Conservation (phyloP, 345 rosid species). For the Salix udensis region DNA sequence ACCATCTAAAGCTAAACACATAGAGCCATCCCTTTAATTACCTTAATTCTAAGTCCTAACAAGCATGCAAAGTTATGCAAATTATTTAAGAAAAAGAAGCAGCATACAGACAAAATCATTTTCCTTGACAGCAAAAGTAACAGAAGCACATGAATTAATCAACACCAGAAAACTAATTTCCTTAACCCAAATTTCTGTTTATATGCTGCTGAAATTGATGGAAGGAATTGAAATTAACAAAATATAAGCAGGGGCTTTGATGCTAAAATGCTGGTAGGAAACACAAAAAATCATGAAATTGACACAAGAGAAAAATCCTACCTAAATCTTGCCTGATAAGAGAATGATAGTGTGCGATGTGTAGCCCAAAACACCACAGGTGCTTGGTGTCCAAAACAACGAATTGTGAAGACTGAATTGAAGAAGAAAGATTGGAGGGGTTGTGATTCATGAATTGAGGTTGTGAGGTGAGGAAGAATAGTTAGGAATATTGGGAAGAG, state of each 20-base stretch:
- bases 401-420: too few relatives aligned
- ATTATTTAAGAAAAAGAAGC: constrained; percentile 14
- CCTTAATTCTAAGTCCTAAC: neutral
- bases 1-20: neutral
- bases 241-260: neutral
- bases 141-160: constrained; percentile 7
- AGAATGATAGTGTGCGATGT: too few relatives aligned
- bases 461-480: too few relatives aligned
- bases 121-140: neutral
- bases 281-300: neutral
- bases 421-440: too few relatives aligned
- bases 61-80: constrained; percentile 10
- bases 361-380: too few relatives aligned
- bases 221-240: neutral
- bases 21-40: neutral
- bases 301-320: neutral
- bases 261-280: neutral
- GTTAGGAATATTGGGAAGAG: too few relatives aligned
- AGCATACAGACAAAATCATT: constrained; percentile 17
- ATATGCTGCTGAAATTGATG: neutral
- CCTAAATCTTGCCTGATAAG: neutral
- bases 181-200: neutral
- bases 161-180: neutral
- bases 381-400: too few relatives aligned
- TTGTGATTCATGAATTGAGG: too few relatives aligned